Conservation (phyloP, 2,329 filamentous ascomycete species). For the Pseudopithomyces chartarum region DNA sequence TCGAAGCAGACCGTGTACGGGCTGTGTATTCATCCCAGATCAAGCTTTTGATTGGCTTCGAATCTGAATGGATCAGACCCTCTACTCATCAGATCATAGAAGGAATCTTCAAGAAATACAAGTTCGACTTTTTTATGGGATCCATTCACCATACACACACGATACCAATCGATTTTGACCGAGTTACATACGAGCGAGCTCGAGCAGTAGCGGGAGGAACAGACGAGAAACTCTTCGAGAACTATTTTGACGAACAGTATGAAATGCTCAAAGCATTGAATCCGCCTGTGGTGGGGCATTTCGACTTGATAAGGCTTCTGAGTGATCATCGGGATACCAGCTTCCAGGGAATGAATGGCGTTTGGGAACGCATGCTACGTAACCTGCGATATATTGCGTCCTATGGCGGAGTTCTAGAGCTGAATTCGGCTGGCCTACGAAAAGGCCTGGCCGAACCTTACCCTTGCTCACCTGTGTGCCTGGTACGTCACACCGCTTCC, state of each 20-base stretch:
- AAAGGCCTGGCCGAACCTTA: constrained; percentile 94
- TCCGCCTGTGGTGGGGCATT: constrained; percentile 87
- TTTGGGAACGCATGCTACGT: constrained; percentile 75
- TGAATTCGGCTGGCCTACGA: constrained; percentile 84
- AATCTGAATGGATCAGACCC: constrained; percentile 88
- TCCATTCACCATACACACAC: constrained; percentile 88
- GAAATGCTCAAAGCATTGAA: constrained; percentile 75
- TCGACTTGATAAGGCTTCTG: constrained; percentile 86
- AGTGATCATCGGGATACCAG: constrained; percentile 70
- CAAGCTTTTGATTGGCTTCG: constrained; percentile 84
- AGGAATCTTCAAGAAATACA: constrained; percentile 62
- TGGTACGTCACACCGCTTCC: constrained; percentile 58
- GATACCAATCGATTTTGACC: constrained; percentile 88
- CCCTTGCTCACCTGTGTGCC: constrained; percentile 76
- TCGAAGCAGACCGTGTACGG: constrained; percentile 75
- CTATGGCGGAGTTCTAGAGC: constrained; percentile 84
- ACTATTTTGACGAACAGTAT: constrained; percentile 87
- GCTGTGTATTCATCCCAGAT: constrained; percentile 72
- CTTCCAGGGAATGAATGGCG: constrained; percentile 61
- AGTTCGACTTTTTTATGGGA: constrained; percentile 88
- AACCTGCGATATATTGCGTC: constrained; percentile 73
- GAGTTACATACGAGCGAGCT: constrained; percentile 68
- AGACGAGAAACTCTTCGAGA: constrained; percentile 69
- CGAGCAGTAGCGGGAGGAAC: constrained; percentile 59
- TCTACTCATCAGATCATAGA: constrained; percentile 65